Evolutionary conservation across 495 filamentous ascomycete genomes (phyloP).

Genomic region (Penicillium manginii): DNA sequence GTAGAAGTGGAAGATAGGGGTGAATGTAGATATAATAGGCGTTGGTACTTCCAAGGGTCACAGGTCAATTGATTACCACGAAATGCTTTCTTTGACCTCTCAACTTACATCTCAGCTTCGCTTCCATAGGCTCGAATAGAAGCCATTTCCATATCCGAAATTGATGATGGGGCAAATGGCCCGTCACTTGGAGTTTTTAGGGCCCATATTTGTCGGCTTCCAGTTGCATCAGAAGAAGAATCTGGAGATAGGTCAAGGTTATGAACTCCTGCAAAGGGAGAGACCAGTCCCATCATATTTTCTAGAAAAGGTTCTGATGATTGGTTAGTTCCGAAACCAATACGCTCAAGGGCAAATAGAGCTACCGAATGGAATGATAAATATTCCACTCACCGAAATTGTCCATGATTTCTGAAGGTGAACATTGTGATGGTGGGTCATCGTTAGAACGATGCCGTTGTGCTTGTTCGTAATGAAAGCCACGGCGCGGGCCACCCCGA

Average conservation of each 20-base stretch:
- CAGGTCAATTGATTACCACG: background rate
- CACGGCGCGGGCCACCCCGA: conserved; percentile 50
- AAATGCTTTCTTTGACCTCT: background rate
- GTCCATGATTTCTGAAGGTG: conserved; percentile 11
- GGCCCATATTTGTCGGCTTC: conserved; percentile 20
- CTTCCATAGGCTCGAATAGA: conserved; percentile 28
- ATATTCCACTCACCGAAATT: conserved; percentile 13
- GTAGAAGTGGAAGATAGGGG: conserved; percentile 56
- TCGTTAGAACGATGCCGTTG: conserved; percentile 10
- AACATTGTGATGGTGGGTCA: background rate
- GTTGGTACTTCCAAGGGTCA: conserved; percentile 27
- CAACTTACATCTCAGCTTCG: conserved; percentile 32
- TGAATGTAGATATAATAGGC: conserved; percentile 61
- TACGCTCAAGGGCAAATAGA: background rate
- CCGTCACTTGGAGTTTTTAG: conserved; percentile 29
- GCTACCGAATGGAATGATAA: background rate
- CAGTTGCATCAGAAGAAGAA: conserved; percentile 16
- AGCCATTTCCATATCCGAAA: conserved; percentile 8
- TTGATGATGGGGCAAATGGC: conserved; percentile 17
- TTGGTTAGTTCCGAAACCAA: background rate
- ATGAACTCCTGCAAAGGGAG: conserved; percentile 22
- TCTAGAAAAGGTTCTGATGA: conserved; percentile 21
- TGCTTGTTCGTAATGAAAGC: conserved; percentile 21
- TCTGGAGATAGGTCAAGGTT: conserved; percentile 27
- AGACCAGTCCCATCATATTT: conserved; percentile 21